A percentile compares a stretch with the other conserved stretches of the same genome.
Evolutionary conservation across 495 filamentous ascomycete genomes (phyloP).

Genomic region (Neurospora sublineolata): DNA sequence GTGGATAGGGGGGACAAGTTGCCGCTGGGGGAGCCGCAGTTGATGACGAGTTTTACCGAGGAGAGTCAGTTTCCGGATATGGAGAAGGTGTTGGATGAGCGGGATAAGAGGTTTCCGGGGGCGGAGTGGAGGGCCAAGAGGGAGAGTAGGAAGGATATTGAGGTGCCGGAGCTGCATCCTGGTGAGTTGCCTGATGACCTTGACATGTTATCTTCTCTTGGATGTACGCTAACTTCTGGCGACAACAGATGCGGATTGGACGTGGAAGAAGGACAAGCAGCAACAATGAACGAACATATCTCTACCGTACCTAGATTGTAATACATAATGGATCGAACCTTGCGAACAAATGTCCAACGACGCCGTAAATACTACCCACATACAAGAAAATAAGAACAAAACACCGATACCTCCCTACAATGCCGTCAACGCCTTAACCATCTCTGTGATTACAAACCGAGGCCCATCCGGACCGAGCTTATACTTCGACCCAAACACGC

Average conservation of each 20-base stretch:
- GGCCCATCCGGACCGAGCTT: constrained; percentile 5
- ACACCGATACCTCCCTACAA: background rate
- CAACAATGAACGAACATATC: background rate
- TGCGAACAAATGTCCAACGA: background rate
- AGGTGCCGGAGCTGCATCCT: constrained; percentile 46
- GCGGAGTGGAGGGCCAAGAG: constrained; percentile 49
- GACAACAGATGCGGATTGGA: constrained; percentile 9
- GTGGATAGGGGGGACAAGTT: constrained; percentile 66
- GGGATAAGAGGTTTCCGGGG: constrained; percentile 53
- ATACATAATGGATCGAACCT: background rate
- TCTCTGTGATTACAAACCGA: background rate
- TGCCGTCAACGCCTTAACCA: background rate
- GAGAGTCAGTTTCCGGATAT: constrained; percentile 47
- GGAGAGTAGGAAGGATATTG: constrained; percentile 50
- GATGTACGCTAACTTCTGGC: background rate
- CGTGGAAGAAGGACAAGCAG: constrained; percentile 7
- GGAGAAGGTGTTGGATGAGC: constrained; percentile 46
- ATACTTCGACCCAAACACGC: constrained; percentile 33
- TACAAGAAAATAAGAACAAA: background rate
- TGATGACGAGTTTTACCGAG: constrained; percentile 66
- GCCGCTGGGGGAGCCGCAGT: constrained; percentile 59
- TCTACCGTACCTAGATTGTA: background rate
- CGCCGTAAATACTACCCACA: background rate
- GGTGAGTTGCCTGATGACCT: constrained; percentile 15
- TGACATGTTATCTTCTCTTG: background rate